Evolutionary conservation across 2,329 filamentous ascomycete species (phyloP).

Genomic region (Fusarium tjaetaba): DNA sequence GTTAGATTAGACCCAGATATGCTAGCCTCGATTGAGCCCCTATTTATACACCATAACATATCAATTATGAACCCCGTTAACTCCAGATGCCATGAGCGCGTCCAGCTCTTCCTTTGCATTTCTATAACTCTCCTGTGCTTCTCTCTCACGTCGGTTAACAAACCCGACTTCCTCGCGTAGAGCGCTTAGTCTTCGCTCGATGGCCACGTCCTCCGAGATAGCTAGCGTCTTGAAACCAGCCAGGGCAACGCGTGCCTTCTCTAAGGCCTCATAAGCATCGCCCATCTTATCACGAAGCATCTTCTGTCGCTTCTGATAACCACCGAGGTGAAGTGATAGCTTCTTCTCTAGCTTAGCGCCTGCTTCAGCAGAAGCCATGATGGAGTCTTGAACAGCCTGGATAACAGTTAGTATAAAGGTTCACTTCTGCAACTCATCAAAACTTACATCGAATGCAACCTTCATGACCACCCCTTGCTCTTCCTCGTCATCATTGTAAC

Average conservation of each 20-base stretch:
- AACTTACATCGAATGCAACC: constrained; percentile 77
- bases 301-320: constrained; percentile 88
- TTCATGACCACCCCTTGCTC: constrained; percentile 71
- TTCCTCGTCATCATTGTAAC: constrained; percentile 81
- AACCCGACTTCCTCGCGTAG: constrained; percentile 86
- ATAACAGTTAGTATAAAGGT: constrained; percentile 27
- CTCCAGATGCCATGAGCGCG: constrained; percentile 55
- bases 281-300: constrained; percentile 81
- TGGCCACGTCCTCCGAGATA: constrained; percentile 80
- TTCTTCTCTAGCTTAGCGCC: constrained; percentile 95
- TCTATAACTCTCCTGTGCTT: constrained; percentile 89
- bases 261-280: constrained; percentile 78
- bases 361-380: constrained; percentile 78
- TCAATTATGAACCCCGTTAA: constrained; percentile 53
- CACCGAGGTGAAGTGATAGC: constrained; percentile 84
- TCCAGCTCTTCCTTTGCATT: constrained; percentile 81
- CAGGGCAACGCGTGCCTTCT: constrained; percentile 76
- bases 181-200: constrained; percentile 75
- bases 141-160: constrained; percentile 82
- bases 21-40: constrained; percentile 27
- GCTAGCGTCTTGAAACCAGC: constrained; percentile 79
- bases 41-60: constrained; percentile 36
- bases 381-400: constrained; percentile 75
- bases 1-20: constrained; percentile 29
- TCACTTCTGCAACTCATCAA: background rate